Evolutionary conservation across 352 stramenopile species (phyloP), one percentile per base, ranked within the genome.

Genomic region (Globisporangium spinosum): DNA sequence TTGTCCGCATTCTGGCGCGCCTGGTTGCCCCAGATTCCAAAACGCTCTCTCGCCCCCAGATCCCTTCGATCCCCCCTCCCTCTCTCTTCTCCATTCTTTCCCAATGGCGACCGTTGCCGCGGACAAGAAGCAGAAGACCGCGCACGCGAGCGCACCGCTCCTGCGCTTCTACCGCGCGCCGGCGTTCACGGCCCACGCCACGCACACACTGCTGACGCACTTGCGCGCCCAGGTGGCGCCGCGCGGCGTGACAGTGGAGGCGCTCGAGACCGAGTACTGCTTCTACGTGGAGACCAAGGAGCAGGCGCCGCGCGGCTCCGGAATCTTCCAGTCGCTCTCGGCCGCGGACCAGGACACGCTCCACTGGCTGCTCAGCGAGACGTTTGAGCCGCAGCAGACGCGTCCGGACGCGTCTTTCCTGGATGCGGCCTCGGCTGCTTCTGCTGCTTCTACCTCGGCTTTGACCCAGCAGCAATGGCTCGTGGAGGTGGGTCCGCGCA

Each of bases 351-450:
- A 88, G 54, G 77, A 91, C 17, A 83, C 74, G 58, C 81, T 99
- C 38, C 87, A 97, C 70, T 99, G 97, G 97, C 83, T 99, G 47
- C 83, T 99, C 25, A 88, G 85, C 61, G 97, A 99, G 83, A 99
- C 97, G 5, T 99, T 98, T 74, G 95, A 98, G 74, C 87, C 85
- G 57, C 80, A 96, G 65, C 77, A 94, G 68, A 95, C 91, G 43
- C 81, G 81, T 17, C 34, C 74, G 2, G 65, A 73, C 47, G 70
- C 76, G 61, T 79, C 83, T 12, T 97, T 95, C 66, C 74, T 97
- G 23, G 17, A 51, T 22, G 43, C n/a, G 17, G 4, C 40, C 17
- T 58, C 62, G 25, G 49, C 20, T 23, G 51, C 65, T 20, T 34
- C 68, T 43, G 53, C 49, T n/a, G 51, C 65, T 20, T 34, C 68